Conservation (phyloP, 2,329 filamentous ascomycete genomes). For the Gremmenia infestans region DNA sequence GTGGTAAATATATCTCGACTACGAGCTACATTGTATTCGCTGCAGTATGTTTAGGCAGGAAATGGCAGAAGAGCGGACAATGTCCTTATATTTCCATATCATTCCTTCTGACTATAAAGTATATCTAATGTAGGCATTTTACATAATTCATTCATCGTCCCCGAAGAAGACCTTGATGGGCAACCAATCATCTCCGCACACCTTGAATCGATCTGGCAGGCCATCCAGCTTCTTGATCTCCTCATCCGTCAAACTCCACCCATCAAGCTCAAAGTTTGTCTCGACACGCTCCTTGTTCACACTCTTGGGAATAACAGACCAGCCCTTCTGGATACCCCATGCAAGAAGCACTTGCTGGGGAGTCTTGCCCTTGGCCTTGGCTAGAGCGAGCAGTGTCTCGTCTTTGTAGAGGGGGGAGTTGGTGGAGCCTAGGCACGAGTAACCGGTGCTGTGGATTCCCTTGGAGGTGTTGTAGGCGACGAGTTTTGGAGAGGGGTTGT, state of each 20-base stretch:
- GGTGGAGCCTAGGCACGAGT: slow-evolving; percentile 68
- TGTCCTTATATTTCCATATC: too few species aligned
- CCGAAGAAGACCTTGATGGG: slow-evolving; percentile 79
- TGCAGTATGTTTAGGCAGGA: too few species aligned
- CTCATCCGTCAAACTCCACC: slow-evolving; percentile 66
- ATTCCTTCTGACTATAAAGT: too few species aligned
- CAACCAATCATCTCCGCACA: slow-evolving; percentile 69
- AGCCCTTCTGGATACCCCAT: slow-evolving; percentile 78
- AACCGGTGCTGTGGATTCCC: slow-evolving; percentile 70
- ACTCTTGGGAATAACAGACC: slow-evolving; percentile 81
- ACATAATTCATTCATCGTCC: slow-evolving; percentile 61
- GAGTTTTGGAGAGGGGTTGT: slow-evolving; percentile 76
- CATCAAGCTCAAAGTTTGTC: slow-evolving; percentile 70
- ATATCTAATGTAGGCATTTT: background rate
- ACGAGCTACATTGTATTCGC: too few species aligned
- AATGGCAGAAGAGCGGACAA: too few species aligned
- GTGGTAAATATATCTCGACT: too few species aligned
- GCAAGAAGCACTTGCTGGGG: slow-evolving; percentile 71
- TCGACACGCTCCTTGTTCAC: slow-evolving; percentile 70
- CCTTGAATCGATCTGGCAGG: slow-evolving; percentile 64
- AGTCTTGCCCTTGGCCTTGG: slow-evolving; percentile 61
- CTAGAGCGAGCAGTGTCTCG: slow-evolving; percentile 55
- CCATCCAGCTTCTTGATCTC: slow-evolving; percentile 60
- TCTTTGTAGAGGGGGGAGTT: slow-evolving; percentile 68
- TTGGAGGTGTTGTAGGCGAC: slow-evolving; percentile 67